These are phyloP conservation scores for Melanopsichium pennsylvanicum DNA, from an alignment of 1,284 basidiomycete species.

Conservation along the genomic window DNA sequence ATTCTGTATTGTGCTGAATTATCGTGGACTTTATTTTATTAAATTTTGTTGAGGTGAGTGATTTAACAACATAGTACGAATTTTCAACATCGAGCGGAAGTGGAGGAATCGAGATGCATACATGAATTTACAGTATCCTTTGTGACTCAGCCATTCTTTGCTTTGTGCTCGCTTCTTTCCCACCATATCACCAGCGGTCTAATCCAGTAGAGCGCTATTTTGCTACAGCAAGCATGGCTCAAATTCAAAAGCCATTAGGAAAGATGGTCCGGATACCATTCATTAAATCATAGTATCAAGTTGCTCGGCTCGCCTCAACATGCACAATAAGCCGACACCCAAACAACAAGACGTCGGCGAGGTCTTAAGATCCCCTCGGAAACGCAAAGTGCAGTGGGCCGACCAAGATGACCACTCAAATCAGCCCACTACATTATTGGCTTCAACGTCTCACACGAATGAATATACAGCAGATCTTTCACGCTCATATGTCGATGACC, in stretches of 20 bases:
- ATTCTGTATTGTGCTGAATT: no score
- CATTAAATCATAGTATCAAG: constrained; percentile 3
- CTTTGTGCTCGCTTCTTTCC: no score
- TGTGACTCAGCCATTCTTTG: no score
- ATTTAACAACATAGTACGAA: no score
- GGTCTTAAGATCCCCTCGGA: constrained; percentile 4
- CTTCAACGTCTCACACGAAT: not conserved
- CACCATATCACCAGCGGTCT: no score
- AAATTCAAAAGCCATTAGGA: not conserved
- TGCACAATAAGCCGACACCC: constrained; percentile 11
- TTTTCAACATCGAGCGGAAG: no score
- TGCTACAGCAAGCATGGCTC: not conserved
- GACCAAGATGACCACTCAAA: constrained; percentile 22
- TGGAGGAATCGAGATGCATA: no score
- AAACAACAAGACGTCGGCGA: constrained; percentile 8
- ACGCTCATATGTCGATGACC: constrained; percentile 14
- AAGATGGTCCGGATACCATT: not conserved
- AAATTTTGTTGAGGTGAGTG: no score
- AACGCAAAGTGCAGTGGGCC: constrained; percentile 47
- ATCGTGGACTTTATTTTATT: no score
- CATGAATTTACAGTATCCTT: no score
- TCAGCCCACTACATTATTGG: not conserved
- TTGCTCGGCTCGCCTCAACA: not conserved
- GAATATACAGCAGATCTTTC: not conserved
- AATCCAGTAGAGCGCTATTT: not conserved